Base-by-base conservation (phyloP, 495 filamentous ascomycete genomes). In the Delitschia confertaspora region DNA sequence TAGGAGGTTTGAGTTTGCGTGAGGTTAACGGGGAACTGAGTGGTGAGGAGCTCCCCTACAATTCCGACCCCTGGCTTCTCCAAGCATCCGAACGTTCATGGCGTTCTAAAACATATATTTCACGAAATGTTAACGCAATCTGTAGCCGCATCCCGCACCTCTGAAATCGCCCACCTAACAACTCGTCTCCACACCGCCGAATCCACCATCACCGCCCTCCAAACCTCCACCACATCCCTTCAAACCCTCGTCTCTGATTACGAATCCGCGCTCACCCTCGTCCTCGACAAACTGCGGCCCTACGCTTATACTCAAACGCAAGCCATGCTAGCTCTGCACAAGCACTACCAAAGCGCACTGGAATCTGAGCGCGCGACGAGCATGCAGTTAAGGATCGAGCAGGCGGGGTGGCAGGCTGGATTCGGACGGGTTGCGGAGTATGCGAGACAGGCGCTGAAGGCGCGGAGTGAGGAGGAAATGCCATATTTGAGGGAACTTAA, bases 221-320 rank as follows among this genome's bases (percentile, higher is more conserved):
- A 69, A 34, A 61, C 60, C 22, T 70, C 75, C 40, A 70, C 72
- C 44, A 47, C 58, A 16, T 68, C 71, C 40, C 74, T 78, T 45
- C 66, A 62, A 29, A 66, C 65, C 26, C 51, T 82, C n/a, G 67
- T 79, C 21, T 62, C 63, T 7, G 74, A 79, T 50, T 81, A 78
- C 56, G 74, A 79, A 38, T 56, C 63, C 40, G 65, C 60, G 2
- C 65, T 82, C 9, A 69, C 71, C 23, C 65, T 67, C 4, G 72
- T 78, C 58, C 70, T 78, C 13, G 72, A 79, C 30, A 74, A 76
- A 47, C 72, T 80, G 25, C 75, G 77, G 33, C 70, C 71, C 36
- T 80, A 78, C 57, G 73, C 71, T 44, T 74, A 72, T 52, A 70
- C 71, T 56, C 75, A 79, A 53, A 77, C 79, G 44, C 68, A 72